Evolutionary conservation across 2,329 filamentous ascomycete genomes (phyloP), one percentile per base, ranked within the genome.

Genomic region (Paraphaeosphaeria sporulosa): DNA sequence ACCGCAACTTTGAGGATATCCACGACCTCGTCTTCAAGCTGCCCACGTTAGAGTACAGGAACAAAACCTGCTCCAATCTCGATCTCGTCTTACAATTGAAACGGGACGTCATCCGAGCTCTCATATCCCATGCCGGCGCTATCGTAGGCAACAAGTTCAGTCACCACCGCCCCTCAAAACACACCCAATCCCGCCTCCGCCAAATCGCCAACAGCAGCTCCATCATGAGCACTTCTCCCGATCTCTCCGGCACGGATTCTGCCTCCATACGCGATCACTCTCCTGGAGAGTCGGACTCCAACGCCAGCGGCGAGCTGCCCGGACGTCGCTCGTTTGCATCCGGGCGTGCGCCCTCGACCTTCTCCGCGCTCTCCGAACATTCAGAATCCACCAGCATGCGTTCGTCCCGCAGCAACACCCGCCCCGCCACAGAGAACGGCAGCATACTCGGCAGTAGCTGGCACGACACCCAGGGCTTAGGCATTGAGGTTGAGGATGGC

Each of bases 1-100:
- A 96, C 66, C 92, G 94, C 74, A 99, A 98, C 71, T 86, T 99
- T 59, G 93, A 97, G 80, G 96, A 99, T 77, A 90, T 99, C 17
- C 94, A 99, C 79, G 90, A 98, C 74, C 96, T 99, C 68, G 95
- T 99, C 51, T 99, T 99, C 86, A 89, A 93, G 36, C 87, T 99
- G 80, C 95, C 95, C 3, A 90, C 91, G 2, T 89, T 99, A 49
- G 95, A 99, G 76, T 98, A 97, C 81, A 89, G 93, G 64, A 99
- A 99, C 84, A 99, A 99, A 83, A 98, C 94, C 9, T 99, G 95
- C 95, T 97, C 93, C 7, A 99, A 98, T 76, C 86, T 99, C 7
- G 95, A 99, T 72, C 87, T 99, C 10, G 94, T 94, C 0, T 84
- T 98, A 50, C 91, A 93, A 15, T 85, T 99, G 56, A 98, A 99